These are phyloP conservation scores for Platanus orientalis DNA, from an alignment of 164 flowering plant genomes.

Conservation along the genomic window DNA sequence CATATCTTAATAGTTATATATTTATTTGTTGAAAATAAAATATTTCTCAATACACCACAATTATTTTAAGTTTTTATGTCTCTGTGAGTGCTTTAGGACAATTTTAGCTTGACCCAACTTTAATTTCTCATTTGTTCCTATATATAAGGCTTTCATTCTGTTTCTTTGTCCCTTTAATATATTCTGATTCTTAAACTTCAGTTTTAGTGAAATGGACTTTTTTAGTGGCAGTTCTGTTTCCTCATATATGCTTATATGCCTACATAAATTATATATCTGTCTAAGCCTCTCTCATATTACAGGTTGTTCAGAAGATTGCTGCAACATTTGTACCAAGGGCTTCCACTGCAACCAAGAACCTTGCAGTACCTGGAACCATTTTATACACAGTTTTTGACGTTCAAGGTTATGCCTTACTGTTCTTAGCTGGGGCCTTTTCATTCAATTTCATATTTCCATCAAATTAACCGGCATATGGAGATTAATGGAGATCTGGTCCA, in stretches of 20 bases:
- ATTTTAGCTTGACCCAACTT: too few species aligned
- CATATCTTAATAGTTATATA: too few species aligned
- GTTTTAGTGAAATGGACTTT: too few species aligned
- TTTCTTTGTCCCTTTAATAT: too few species aligned
- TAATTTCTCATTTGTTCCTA: too few species aligned
- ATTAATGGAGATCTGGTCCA: conserved; percentile 99
- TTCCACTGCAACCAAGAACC: conserved; percentile 83
- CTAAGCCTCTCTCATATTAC: conserved; percentile 4
- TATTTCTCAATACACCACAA: too few species aligned
- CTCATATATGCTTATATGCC: too few species aligned
- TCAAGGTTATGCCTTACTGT: conserved; percentile 85
- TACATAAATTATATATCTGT: too few species aligned
- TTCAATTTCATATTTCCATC: conserved; percentile 93
- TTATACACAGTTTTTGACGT: conserved; percentile 89
- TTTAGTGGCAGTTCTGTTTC: background rate
- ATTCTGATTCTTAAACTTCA: too few species aligned
- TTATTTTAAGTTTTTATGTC: too few species aligned
- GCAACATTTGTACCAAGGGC: conserved; percentile 98
- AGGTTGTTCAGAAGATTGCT: conserved; percentile 95
- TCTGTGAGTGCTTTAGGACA: too few species aligned
- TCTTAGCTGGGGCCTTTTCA: conserved; percentile 87
- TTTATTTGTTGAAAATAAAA: background rate
- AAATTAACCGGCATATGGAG: conserved; percentile 96
- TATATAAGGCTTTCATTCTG: too few species aligned
- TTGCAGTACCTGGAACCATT: conserved; percentile 83